Conservation (phyloP, 2,329 filamentous ascomycete genomes). For the Alternaria sp. region DNA sequence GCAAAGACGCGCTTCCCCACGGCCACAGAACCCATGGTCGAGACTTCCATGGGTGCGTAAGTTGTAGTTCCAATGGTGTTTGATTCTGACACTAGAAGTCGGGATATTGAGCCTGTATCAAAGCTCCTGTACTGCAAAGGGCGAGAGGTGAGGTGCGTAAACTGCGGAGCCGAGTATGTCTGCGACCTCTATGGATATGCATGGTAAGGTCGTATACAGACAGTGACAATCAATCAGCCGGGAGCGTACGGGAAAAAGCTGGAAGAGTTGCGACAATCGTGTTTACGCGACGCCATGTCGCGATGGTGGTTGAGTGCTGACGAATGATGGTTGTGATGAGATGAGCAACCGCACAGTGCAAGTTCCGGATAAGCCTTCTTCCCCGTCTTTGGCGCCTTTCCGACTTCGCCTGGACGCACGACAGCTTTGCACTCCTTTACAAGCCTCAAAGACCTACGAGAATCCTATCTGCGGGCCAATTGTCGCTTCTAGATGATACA, state of each 20-base stretch:
- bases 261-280: neutral
- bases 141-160: conserved; percentile 4
- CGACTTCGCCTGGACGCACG: conserved; percentile 2
- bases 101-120: neutral
- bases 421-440: conserved; percentile 13
- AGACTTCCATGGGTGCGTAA: neutral
- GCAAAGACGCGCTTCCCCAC: conserved; percentile 17
- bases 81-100: neutral
- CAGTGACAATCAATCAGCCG: conserved; percentile 4
- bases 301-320: conserved; percentile 14
- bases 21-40: conserved; percentile 11
- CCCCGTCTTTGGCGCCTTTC: conserved; percentile 14
- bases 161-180: neutral
- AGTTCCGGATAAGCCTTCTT: conserved; percentile 23
- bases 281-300: conserved; percentile 20
- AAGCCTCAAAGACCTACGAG: neutral
- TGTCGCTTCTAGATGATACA: neutral
- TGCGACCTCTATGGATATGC: conserved; percentile 6
- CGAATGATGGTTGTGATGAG: neutral
- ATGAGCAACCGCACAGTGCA: conserved; percentile 4
- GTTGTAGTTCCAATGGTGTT: neutral
- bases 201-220: conserved; percentile 8
- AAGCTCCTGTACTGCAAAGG: neutral
- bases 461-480: neutral
- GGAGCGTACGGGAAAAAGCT: conserved; percentile 5